Base-by-base conservation (phyloP, 2,329 filamentous ascomycete genomes). In the Dryadomyces quercivorus region DNA sequence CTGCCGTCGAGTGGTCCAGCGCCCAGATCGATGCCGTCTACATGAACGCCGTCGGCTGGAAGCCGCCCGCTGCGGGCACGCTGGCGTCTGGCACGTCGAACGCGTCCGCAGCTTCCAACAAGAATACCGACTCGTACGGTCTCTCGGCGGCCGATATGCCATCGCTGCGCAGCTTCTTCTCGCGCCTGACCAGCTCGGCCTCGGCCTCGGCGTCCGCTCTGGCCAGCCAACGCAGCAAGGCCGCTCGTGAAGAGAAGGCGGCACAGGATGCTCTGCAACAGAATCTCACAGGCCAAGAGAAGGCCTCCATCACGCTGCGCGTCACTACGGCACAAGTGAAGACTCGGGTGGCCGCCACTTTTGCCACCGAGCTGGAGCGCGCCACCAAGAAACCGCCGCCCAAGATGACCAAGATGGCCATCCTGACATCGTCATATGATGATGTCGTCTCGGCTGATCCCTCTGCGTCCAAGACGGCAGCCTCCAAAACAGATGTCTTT, bases 371-470 rank as follows among this genome's bases (percentile, higher is more conserved):
- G 66, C 78, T 98, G 12, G 90, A 97, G 70, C 82, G 94, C 58
- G 93, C 94, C 16, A 98, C 94, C 1, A 96, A 97, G 70, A 98
- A 98, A 64, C 88, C 91, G 2, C 93, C 94, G 0, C 93, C 93
- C 0, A 95, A 89, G 65, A 79, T 78, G 12, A 94, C 93, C 0
- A 88, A 83, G 52, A 79, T 98, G 26, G 86, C 92, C 7, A 87
- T 97, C 38, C 70, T 98, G 50, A 96, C 91, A 0, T 90, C 92
- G 18, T 94, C 92, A 0, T 95, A 92, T 64, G 88, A 95, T 62
- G 89, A 93, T 62, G 77, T 81, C 1, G 72, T 83, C 53, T 82
- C 84, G 2, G 85, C 86, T 0, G 75, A 84, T 76, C 2, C 72
- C 18, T 7, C 31, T 7, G 16, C 34, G 49, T 10, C 38, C 20